Conservation (phyloP, 805 yeast genomes). For the Scheffersomyces ergatensis region DNA sequence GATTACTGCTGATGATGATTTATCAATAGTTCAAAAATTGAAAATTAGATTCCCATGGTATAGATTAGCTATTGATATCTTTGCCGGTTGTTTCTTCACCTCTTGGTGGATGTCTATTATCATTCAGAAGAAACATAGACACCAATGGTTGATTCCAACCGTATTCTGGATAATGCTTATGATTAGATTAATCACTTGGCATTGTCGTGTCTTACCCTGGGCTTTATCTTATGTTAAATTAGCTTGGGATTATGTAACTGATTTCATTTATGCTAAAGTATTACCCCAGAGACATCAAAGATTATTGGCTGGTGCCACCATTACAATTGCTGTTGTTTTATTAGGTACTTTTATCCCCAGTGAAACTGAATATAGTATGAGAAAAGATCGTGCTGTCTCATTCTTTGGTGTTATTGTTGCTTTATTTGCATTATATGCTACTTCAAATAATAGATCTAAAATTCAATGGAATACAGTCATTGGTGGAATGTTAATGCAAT, state of each 20-base stretch:
- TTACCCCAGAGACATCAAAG: conserved; percentile 41
- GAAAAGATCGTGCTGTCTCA: conserved; percentile 55
- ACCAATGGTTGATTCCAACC: conserved; percentile 58
- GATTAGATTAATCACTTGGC: conserved; percentile 51
- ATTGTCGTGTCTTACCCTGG: conserved; percentile 30
- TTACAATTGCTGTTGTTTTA: conserved; percentile 47
- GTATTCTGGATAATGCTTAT: conserved; percentile 49
- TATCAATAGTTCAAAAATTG: conserved; percentile 5
- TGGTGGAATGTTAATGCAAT: conserved; percentile 60
- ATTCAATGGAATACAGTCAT: conserved; percentile 60
- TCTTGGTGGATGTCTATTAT: conserved; percentile 57
- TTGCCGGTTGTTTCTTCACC: conserved; percentile 42
- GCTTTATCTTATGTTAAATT: conserved; percentile 14
- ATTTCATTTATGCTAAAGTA: conserved; percentile 34
- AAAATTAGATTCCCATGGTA: conserved; percentile 13
- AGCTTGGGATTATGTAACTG: conserved; percentile 30
- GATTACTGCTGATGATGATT: not conserved
- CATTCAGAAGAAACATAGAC: conserved; percentile 48
- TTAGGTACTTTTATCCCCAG: conserved; percentile 54
- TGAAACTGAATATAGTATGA: conserved; percentile 44
- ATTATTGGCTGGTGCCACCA: conserved; percentile 40
- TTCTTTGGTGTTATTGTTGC: conserved; percentile 54
- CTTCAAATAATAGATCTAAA: conserved; percentile 44
- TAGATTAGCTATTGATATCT: conserved; percentile 15
- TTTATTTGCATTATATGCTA: conserved; percentile 38